Conservation (phyloP, 176 grass and related monocot genomes). For the Zea luxurians region DNA sequence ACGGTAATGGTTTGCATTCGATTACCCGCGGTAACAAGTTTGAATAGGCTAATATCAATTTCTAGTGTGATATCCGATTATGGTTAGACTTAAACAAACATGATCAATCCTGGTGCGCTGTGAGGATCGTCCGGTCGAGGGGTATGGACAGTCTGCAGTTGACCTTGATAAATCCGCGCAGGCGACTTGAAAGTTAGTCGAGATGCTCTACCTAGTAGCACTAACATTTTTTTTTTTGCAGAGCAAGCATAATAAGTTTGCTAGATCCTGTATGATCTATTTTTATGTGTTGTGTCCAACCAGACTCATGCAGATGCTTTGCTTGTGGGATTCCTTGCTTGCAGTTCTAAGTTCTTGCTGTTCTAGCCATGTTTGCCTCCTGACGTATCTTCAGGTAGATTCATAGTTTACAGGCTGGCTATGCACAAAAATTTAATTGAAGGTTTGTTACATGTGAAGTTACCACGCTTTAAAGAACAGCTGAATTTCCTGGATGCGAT, state of each 20-base stretch:
- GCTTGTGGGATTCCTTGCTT: slow-evolving; percentile 29
- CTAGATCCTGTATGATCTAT: slow-evolving; percentile 14
- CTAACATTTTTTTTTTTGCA: neutral
- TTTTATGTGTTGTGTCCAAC: slow-evolving; percentile 15
- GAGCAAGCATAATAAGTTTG: neutral
- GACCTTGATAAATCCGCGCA: too few species aligned
- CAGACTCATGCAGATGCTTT: slow-evolving; percentile 20
- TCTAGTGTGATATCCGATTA: too few species aligned
- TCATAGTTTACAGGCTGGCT: neutral
- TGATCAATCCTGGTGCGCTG: too few species aligned
- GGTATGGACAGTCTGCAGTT: too few species aligned
- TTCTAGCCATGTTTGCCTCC: slow-evolving; percentile 9
- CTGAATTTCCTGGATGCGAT: neutral
- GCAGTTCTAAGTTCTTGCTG: neutral
- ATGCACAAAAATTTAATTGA: neutral
- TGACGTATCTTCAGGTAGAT: slow-evolving; percentile 23
- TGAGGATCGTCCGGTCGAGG: too few species aligned
- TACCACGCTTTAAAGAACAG: neutral
- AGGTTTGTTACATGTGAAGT: neutral
- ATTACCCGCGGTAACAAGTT: too few species aligned
- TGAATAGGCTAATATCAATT: too few species aligned
- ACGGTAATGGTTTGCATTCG: too few species aligned
- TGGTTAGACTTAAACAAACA: too few species aligned
- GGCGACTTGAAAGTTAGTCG: neutral
- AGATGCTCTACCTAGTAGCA: neutral